These are phyloP conservation scores for Cetraspora pellucida DNA, from an alignment of 192 early-diverging fungal species.

Conservation along the genomic window DNA sequence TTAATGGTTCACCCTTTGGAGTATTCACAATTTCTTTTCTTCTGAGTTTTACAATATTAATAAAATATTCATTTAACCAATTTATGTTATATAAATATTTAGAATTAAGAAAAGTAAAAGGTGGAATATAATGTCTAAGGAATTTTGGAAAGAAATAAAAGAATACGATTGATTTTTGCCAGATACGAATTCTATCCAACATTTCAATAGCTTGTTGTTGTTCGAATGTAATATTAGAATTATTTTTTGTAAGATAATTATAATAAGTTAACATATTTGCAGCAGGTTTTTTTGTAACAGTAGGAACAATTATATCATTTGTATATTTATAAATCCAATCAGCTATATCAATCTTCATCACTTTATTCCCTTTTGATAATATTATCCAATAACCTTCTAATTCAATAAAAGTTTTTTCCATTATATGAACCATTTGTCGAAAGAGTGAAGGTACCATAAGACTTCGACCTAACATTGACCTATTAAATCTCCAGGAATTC, in stretches of 20 bases:
- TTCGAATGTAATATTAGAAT: neutral
- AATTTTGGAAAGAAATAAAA: constrained; percentile 8
- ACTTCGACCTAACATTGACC: neutral
- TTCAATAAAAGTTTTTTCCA: neutral
- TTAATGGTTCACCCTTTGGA: neutral
- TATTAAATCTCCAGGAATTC: neutral
- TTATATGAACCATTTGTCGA: neutral
- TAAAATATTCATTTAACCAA: neutral
- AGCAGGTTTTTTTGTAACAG: neutral
- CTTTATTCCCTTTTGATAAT: neutral
- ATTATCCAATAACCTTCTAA: neutral
- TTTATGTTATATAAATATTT: neutral
- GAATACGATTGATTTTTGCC: neutral
- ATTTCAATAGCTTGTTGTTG: neutral
- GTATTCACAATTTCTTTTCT: neutral
- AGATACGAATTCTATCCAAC: neutral
- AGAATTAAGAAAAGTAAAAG: neutral
- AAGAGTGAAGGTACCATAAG: neutral
- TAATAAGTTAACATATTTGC: neutral
- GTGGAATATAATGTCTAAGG: neutral
- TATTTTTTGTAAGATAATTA: neutral
- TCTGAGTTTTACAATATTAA: neutral
- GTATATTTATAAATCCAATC: neutral
- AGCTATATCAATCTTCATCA: neutral
- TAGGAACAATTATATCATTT: neutral